Evolutionary conservation across 495 filamentous ascomycete genomes (phyloP).

Genomic region (Coniosporium apollinis): DNA sequence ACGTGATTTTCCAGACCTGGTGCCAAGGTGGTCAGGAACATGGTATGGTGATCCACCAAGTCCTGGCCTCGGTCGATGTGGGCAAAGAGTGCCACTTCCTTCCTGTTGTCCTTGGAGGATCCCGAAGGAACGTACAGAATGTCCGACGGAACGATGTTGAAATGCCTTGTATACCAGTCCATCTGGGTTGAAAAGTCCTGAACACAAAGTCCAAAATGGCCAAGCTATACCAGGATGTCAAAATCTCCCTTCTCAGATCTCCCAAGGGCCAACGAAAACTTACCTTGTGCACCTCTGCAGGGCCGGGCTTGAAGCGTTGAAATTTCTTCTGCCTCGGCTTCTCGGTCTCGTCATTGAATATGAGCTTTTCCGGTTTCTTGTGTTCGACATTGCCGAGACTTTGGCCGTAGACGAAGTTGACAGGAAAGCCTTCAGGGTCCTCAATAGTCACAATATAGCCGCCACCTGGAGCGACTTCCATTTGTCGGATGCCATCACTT

Average conservation of each 20-base stretch:
- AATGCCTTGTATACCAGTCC: slow-evolving; percentile 45
- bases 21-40: slow-evolving; percentile 44
- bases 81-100: slow-evolving; percentile 42
- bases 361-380: slow-evolving; percentile 30
- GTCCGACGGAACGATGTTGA: slow-evolving; percentile 47
- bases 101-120: slow-evolving; percentile 10
- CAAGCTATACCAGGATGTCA: slow-evolving; percentile 25
- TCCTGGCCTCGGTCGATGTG: slow-evolving; percentile 46
- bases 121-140: slow-evolving; percentile 30
- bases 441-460: slow-evolving; percentile 39
- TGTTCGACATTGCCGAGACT: slow-evolving; percentile 19
- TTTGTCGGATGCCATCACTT: slow-evolving; percentile 34
- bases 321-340: slow-evolving; percentile 21
- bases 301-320: slow-evolving; percentile 33
- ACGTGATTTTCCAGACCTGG: slow-evolving; percentile 37
- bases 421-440: slow-evolving; percentile 41
- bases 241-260: too few species aligned
- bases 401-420: slow-evolving; percentile 43
- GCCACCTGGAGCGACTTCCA: slow-evolving; percentile 37
- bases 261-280: neutral
- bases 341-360: slow-evolving; percentile 29
- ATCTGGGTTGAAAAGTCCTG: slow-evolving; percentile 38
- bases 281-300: slow-evolving; percentile 49
- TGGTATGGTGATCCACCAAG: slow-evolving; percentile 53
- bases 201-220: slow-evolving; percentile 53